A percentile compares a stretch with the other conserved stretches of the same genome.
These are phyloP conservation scores for Vitis hybrid DNA, from an alignment of 177 flowering plant genomes.

Conservation along the genomic window DNA sequence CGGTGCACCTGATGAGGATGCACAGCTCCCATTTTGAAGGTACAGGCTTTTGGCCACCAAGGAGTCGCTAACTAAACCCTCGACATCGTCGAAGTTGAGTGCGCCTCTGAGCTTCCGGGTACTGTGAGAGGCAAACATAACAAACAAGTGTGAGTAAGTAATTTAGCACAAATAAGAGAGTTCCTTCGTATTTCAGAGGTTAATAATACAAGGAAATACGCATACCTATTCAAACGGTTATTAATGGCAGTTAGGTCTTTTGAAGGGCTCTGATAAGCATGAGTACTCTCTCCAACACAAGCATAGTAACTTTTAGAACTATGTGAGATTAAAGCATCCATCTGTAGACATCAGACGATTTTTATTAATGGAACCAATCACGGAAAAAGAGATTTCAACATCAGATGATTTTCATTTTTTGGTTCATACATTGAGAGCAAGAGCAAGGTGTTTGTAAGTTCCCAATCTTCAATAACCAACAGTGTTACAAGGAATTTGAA, in stretches of 20 bases:
- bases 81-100: conserved; percentile 69
- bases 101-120: conserved; percentile 57
- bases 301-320: conserved; percentile 95
- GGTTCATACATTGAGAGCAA: too few relatives aligned
- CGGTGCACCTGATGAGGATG: conserved; percentile 44
- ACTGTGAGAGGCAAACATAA: conserved; percentile 25
- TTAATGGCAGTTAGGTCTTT: conserved; percentile 89
- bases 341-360: conserved; percentile 40
- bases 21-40: conserved; percentile 64
- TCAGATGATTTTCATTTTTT: too few relatives aligned
- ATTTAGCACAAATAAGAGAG: not conserved
- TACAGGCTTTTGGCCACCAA: conserved; percentile 77
- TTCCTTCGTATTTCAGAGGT: not conserved
- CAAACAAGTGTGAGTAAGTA: not conserved
- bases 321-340: conserved; percentile 87
- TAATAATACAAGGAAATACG: not conserved
- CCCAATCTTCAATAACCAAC: too few relatives aligned
- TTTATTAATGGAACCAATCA: not conserved
- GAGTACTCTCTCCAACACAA: conserved; percentile 98
- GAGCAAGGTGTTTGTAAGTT: too few relatives aligned
- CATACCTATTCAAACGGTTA: conserved; percentile 82
- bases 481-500: too few relatives aligned
- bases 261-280: conserved; percentile 97
- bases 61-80: conserved; percentile 88
- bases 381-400: not conserved